These are phyloP conservation scores for Zangia roseola DNA, from an alignment of 768 basidiomycete genomes.

Conservation along the genomic window DNA sequence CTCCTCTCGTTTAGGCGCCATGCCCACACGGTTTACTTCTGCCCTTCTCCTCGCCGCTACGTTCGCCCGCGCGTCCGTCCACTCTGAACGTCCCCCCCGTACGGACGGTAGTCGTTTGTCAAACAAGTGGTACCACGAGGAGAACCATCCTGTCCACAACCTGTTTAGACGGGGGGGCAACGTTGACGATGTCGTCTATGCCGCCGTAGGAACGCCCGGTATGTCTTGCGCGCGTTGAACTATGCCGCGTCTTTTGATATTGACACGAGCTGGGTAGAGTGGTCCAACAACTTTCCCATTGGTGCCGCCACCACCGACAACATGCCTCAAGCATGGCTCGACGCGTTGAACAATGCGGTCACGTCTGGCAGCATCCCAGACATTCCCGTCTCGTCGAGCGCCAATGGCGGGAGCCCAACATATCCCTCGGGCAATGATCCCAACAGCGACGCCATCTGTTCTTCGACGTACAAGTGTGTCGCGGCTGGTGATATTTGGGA, in stretches of 20 bases:
- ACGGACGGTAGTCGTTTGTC: slow-evolving; percentile 23
- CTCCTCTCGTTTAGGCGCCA: slow-evolving; percentile 41
- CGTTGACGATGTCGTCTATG: slow-evolving; percentile 48
- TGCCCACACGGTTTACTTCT: slow-evolving; percentile 24
- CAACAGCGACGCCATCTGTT: slow-evolving; percentile 60
- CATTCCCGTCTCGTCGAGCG: slow-evolving; percentile 49
- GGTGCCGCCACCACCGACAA: slow-evolving; percentile 44
- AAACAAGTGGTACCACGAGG: slow-evolving; percentile 57
- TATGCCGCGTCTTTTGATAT: background rate
- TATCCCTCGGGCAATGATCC: slow-evolving; percentile 43
- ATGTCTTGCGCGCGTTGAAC: slow-evolving; percentile 15
- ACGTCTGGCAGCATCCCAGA: slow-evolving; percentile 71
- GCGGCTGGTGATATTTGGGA: slow-evolving; percentile 69
- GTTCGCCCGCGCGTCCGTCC: slow-evolving; percentile 19
- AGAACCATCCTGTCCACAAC: slow-evolving; percentile 55
- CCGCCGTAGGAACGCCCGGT: slow-evolving; percentile 62
- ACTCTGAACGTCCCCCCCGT: slow-evolving; percentile 19
- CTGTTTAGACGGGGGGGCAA: slow-evolving; percentile 57
- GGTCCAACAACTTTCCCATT: slow-evolving; percentile 60
- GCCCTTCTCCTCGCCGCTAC: slow-evolving; percentile 27
- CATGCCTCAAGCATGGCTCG: slow-evolving; percentile 69
- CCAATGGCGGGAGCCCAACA: slow-evolving; percentile 29
- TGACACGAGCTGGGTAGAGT: slow-evolving; percentile 40
- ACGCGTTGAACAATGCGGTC: slow-evolving; percentile 67
- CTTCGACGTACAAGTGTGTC: slow-evolving; percentile 69